Base-by-base conservation (phyloP, 345 rosid genomes). In the Linum tenue region DNA sequence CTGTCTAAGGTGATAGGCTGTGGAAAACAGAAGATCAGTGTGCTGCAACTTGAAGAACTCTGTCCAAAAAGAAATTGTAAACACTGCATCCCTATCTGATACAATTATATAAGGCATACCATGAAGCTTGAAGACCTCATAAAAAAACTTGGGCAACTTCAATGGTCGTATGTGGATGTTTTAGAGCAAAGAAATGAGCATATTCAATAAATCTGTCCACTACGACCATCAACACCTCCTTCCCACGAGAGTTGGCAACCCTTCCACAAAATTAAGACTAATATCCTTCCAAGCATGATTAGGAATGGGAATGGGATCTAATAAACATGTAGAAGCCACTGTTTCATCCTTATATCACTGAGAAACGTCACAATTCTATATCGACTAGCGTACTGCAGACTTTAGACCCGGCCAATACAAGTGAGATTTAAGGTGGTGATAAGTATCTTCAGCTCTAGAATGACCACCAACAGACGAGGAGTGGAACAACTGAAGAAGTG, bases 1-100 rank as follows among this genome's bases (percentile, higher is more conserved):
- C 53, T 11, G 53, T 44, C 53, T 44, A 11, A 9, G 65, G 55
- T 63, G 65, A 35, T 63, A 63, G n/a, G 53, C 10, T 9, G 55
- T 63, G 53, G 7, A 5, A 11, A 44, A 11, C 7, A 5, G 53
- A 5, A 44, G 53, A 5, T 44, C 11, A 11, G 53, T 44, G 11
- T 17, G 36, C 36, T 10, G 42, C 7, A 7, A 35, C 3, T 1
- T 8, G 37, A 8, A 1, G 7, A 40, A 37, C 40, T 5, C 40
- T 16, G n/a, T 14, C 51, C 40, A 63, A 15, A 41, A 39, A 41
- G 12, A 9, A 22, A 31, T 63, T 11, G 40, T 41, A 9, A 42
- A 63, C 7, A 43, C 42, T 36, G 0, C 37, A 44, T n/a, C n/a
- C n/a, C n/a, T n/a, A n/a, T n/a, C n/a, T n/a, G n/a, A n/a, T n/a